phyloP scores from a whole-genome alignment of 1,284 basidiomycete species.

The Lignosus rhinocerotis region DNA sequence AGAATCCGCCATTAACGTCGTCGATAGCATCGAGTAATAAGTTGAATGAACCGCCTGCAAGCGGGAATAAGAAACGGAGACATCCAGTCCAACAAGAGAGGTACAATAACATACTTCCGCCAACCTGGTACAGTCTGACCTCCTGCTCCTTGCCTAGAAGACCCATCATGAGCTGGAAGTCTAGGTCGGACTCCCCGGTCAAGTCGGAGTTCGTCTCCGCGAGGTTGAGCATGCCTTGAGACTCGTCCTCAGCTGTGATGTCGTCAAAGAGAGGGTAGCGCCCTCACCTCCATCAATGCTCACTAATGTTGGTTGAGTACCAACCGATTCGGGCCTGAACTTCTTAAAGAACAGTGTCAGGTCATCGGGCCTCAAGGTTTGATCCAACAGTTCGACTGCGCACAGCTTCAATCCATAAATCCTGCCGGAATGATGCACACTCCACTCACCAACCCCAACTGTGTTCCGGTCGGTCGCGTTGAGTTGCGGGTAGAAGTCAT shows the following conservation, averaged over 20 bases:
- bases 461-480: slow-evolving; percentile 12
- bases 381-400: slow-evolving; percentile 49
- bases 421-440: slow-evolving; percentile 6
- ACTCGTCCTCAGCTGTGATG: slow-evolving; percentile 42
- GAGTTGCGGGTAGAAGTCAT: slow-evolving; percentile 17
- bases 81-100: no score
- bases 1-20: slow-evolving; percentile 42
- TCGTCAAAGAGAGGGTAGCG: slow-evolving; percentile 12
- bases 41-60: slow-evolving; percentile 44
- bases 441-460: slow-evolving; percentile 18
- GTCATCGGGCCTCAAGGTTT: slow-evolving; percentile 43
- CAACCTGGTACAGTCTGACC: slow-evolving; percentile 34
- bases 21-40: slow-evolving; percentile 51
- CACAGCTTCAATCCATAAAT: slow-evolving; percentile 43
- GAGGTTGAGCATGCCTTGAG: slow-evolving; percentile 37
- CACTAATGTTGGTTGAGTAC: slow-evolving; percentile 24
- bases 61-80: neutral
- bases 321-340: slow-evolving; percentile 35
- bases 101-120: slow-evolving; percentile 4
- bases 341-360: slow-evolving; percentile 43
- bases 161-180: slow-evolving; percentile 49
- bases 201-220: slow-evolving; percentile 30
- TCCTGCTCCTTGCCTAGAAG: slow-evolving; percentile 42
- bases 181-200: slow-evolving; percentile 55
- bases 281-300: slow-evolving; percentile 45